Evolutionary conservation across 805 yeast genomes (phyloP).

Genomic region (Saccharomycopsis sp.): DNA sequence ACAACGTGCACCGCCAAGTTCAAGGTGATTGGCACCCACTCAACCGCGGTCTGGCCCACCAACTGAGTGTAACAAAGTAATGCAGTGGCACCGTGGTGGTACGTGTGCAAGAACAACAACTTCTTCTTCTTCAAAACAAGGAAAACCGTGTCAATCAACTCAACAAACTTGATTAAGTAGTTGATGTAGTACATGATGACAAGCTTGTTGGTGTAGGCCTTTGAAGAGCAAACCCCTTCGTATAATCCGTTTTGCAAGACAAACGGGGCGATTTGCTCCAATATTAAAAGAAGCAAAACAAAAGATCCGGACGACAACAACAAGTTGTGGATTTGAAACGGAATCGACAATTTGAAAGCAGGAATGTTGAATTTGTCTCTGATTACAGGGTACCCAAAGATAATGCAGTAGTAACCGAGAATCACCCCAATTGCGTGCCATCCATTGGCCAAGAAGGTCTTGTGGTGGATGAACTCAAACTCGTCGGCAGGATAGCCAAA

Average conservation of each 20-base stretch:
- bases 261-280: constrained; percentile 84
- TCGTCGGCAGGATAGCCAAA: constrained; percentile 47
- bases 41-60: constrained; percentile 80
- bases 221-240: constrained; percentile 69
- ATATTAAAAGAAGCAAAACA: constrained; percentile 52
- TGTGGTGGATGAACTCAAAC: constrained; percentile 34
- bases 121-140: constrained; percentile 87
- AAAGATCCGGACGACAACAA: constrained; percentile 62
- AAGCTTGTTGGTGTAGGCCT: constrained; percentile 77
- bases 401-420: constrained; percentile 62
- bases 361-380: constrained; percentile 34
- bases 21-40: constrained; percentile 88
- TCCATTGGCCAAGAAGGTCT: constrained; percentile 49
- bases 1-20: constrained; percentile 90
- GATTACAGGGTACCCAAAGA: constrained; percentile 70
- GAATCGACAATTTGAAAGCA: constrained; percentile 62
- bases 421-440: constrained; percentile 52
- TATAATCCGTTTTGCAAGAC: constrained; percentile 65
- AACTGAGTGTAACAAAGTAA: constrained; percentile 88
- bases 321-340: constrained; percentile 83
- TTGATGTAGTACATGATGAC: constrained; percentile 83
- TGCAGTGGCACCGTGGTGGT: constrained; percentile 98
- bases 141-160: constrained; percentile 85
- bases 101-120: constrained; percentile 85
- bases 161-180: constrained; percentile 82